A percentile compares a stretch with the other conserved stretches of the same genome.
These are phyloP conservation scores for Endocalyx cinctus DNA, from an alignment of 2,329 filamentous ascomycete genomes.

Conservation along the genomic window DNA sequence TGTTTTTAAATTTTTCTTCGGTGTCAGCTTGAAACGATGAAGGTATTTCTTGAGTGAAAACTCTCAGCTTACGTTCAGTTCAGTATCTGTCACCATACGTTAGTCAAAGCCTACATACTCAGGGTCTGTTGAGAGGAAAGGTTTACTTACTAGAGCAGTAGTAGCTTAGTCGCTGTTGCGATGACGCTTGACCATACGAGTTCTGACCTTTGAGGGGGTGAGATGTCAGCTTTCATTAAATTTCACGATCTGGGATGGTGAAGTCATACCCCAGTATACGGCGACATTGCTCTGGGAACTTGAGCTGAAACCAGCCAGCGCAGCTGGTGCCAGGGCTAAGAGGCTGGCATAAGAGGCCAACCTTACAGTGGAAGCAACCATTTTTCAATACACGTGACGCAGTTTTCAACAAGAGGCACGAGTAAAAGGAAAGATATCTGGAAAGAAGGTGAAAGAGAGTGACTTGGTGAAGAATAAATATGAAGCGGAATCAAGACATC, in stretches of 20 bases:
- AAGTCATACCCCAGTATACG: conserved; percentile 60
- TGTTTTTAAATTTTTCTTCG: conserved; percentile 20
- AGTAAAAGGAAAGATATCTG: conserved; percentile 9
- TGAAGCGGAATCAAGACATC: too few species aligned
- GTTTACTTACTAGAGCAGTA: conserved; percentile 54
- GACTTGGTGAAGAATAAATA: too few species aligned
- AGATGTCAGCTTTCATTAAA: conserved; percentile 9
- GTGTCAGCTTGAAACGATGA: too few species aligned
- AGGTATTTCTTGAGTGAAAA: too few species aligned
- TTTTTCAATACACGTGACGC: too few species aligned
- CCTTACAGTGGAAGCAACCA: conserved; percentile 17
- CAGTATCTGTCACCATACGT: conserved; percentile 29
- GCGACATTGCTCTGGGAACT: conserved; percentile 50
- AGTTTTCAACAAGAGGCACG: too few species aligned
- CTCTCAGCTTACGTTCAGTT: conserved; percentile 46
- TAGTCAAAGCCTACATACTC: conserved; percentile 7
- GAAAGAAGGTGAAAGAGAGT: too few species aligned
- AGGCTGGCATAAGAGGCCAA: conserved; percentile 21
- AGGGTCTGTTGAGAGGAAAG: neutral
- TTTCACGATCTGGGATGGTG: neutral
- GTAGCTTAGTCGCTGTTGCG: conserved; percentile 50
- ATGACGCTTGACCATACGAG: conserved; percentile 44
- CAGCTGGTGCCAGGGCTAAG: conserved; percentile 22
- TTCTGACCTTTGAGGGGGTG: conserved; percentile 48
- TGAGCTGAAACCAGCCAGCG: conserved; percentile 40